These are phyloP conservation scores for Begonia peltatifolia DNA, from an alignment of 306 rosid genomes.

Conservation along the genomic window DNA sequence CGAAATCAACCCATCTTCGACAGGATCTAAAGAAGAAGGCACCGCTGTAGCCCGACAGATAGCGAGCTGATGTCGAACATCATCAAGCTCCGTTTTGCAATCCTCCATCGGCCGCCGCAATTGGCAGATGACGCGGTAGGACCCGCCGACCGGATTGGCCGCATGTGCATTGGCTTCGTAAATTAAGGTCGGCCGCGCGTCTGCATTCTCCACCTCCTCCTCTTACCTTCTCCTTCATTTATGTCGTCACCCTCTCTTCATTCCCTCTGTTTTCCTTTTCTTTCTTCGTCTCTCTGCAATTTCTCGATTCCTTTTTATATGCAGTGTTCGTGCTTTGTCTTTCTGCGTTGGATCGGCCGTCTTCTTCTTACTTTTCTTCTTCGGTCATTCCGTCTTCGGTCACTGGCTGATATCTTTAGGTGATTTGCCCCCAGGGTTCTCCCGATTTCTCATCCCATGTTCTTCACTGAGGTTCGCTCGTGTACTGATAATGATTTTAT, in stretches of 20 bases:
- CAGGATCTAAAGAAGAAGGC: no score
- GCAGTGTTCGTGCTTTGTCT: background rate
- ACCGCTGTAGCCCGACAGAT: background rate
- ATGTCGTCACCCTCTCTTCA: constrained; percentile 53
- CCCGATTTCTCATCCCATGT: constrained; percentile 27
- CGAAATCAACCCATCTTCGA: no score
- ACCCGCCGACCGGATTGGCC: no score
- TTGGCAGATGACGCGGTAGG: background rate
- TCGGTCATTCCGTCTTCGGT: background rate
- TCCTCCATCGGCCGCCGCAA: background rate
- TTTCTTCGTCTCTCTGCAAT: background rate
- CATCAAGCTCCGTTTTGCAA: background rate
- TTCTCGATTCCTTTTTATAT: background rate
- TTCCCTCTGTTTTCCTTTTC: background rate
- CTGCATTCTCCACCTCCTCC: background rate
- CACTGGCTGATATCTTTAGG: background rate
- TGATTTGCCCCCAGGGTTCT: constrained; percentile 1
- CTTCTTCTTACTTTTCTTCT: background rate
- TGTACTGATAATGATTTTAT: background rate
- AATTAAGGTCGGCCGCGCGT: background rate
- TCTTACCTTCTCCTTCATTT: background rate
- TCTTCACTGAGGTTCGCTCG: constrained; percentile 41
- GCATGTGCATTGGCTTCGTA: constrained; percentile 4
- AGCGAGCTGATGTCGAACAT: background rate
- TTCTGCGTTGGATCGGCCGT: background rate